These are phyloP conservation scores for Hypseocharis bilobata DNA, from an alignment of 441 rosid genomes.

Conservation along the genomic window DNA sequence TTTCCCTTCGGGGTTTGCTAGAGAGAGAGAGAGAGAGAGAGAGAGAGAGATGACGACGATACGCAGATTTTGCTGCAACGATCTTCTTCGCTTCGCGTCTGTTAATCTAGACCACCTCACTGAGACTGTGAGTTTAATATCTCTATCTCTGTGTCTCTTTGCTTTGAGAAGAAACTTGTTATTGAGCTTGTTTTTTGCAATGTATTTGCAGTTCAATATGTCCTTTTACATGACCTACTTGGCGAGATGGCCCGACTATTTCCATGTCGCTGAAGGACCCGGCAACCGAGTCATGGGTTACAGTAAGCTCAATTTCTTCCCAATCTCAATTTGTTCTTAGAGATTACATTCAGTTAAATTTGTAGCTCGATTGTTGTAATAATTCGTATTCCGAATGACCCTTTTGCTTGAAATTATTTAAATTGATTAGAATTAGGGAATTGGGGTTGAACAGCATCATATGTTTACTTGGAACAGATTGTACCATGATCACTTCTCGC, in stretches of 20 bases:
- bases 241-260: constrained; percentile 94
- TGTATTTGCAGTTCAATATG: constrained; percentile 68
- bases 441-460: background rate
- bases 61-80: constrained; percentile 83
- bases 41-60: constrained; percentile 60
- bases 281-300: constrained; percentile 78
- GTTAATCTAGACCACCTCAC: constrained; percentile 92
- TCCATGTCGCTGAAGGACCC: constrained; percentile 81
- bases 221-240: constrained; percentile 90
- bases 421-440: background rate
- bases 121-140: constrained; percentile 48
- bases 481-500: no score
- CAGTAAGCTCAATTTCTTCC: constrained; percentile 33
- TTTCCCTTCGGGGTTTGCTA: background rate
- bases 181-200: background rate
- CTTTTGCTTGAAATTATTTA: background rate
- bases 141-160: background rate
- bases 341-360: background rate
- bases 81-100: constrained; percentile 76
- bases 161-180: background rate
- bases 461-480: no score
- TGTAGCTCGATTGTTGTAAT: background rate
- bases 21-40: background rate
- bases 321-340: background rate
- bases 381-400: background rate